phyloP scores from a whole-genome alignment of 2,329 filamentous ascomycete genomes.

The Sporothrix schenckii region DNA sequence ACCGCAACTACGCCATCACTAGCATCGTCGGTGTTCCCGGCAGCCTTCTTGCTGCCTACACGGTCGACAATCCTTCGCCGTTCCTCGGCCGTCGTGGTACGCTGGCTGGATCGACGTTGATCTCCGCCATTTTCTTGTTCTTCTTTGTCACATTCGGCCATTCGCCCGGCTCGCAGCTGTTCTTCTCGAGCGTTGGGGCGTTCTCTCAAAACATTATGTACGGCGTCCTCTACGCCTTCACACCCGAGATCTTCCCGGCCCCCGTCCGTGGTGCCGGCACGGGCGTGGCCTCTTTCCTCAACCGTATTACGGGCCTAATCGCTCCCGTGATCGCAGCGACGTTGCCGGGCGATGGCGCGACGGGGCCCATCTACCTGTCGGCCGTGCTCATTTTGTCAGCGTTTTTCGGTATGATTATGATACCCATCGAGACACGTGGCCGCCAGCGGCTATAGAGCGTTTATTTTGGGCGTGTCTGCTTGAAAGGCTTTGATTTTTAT shows the following conservation, averaged over 20 bases:
- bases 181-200: slow-evolving; percentile 68
- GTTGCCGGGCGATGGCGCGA: slow-evolving; percentile 60
- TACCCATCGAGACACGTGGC: slow-evolving; percentile 66
- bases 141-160: slow-evolving; percentile 64
- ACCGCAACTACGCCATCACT: slow-evolving; percentile 82
- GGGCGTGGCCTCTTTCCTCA: slow-evolving; percentile 72
- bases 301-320: slow-evolving; percentile 66
- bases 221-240: slow-evolving; percentile 75
- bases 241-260: slow-evolving; percentile 75
- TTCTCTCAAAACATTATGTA: slow-evolving; percentile 79
- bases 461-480: not conserved
- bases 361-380: slow-evolving; percentile 60
- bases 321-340: slow-evolving; percentile 70
- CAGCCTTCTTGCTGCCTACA: slow-evolving; percentile 71
- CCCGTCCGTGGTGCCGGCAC: slow-evolving; percentile 72
- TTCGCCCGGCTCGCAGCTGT: slow-evolving; percentile 61
- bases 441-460: slow-evolving; percentile 55
- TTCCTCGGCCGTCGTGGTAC: slow-evolving; percentile 71
- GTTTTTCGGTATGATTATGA: slow-evolving; percentile 61
- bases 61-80: slow-evolving; percentile 66
- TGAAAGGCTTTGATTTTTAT: slow-evolving; percentile 15
- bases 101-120: slow-evolving; percentile 66
- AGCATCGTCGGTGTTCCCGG: slow-evolving; percentile 77
- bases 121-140: slow-evolving; percentile 71
- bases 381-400: slow-evolving; percentile 60